Percentiles rank a stretch among this genome's conserved stretches.
Evolutionary conservation across 2,329 filamentous ascomycete species (phyloP).

Genomic region (Ilyonectria destructans): DNA sequence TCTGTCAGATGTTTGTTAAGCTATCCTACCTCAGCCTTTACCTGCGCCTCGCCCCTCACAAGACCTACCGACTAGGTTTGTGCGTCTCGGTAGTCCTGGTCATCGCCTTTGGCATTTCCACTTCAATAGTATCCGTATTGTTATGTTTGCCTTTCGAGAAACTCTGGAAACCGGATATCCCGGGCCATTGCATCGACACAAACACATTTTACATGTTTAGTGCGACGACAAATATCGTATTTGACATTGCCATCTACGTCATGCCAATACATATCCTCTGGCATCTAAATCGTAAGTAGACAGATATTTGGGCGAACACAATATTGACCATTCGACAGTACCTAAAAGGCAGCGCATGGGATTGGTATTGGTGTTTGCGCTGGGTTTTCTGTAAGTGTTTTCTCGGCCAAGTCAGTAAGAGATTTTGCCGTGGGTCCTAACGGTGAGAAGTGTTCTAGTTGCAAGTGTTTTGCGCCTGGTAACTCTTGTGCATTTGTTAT

Average conservation of each 20-base stretch:
- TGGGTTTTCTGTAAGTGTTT: background rate
- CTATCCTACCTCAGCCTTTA: too few species aligned
- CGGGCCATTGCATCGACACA: background rate
- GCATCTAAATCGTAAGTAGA: background rate
- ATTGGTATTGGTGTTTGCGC: background rate
- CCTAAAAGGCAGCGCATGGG: background rate
- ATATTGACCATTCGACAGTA: background rate
- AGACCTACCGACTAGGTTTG: too few species aligned
- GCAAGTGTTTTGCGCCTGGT: background rate
- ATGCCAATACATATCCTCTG: background rate
- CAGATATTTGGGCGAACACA: background rate
- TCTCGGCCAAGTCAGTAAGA: background rate
- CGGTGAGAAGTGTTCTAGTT: background rate
- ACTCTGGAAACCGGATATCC: background rate
- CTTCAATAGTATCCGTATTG: too few species aligned
- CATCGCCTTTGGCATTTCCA: too few species aligned
- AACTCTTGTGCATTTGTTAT: background rate
- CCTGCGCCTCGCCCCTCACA: too few species aligned
- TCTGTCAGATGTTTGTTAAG: too few species aligned
- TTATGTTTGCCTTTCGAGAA: too few species aligned
- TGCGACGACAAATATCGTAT: background rate
- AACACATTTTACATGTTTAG: background rate
- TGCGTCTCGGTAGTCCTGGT: too few species aligned
- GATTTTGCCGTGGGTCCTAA: background rate
- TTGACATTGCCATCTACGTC: background rate